phyloP scores from a whole-genome alignment of 352 stramenopile species.

The Blastocystis sp. region DNA sequence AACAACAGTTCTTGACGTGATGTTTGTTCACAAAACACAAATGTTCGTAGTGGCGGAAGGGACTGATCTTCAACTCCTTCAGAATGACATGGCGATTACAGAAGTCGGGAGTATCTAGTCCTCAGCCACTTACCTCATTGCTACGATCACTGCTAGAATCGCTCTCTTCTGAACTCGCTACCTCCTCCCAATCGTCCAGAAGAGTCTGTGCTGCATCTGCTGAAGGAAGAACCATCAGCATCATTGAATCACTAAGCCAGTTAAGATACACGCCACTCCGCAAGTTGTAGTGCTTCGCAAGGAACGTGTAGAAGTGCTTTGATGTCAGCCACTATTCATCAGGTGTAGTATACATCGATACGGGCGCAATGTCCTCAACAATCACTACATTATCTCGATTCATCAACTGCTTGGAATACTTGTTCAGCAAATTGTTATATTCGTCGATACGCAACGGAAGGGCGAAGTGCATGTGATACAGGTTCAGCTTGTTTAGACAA shows the following conservation, averaged over 20 bases:
- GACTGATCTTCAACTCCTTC: conserved; percentile 5
- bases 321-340: conserved; percentile 32
- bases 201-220: background rate
- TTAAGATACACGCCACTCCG: background rate
- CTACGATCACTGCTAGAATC: background rate
- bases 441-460: background rate
- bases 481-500: background rate
- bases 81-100: background rate
- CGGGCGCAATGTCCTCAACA: background rate
- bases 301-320: conserved; percentile 31
- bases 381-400: background rate
- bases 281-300: background rate
- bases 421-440: conserved; percentile 44
- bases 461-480: conserved; percentile 24
- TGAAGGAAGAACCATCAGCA: background rate
- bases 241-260: conserved; percentile 13
- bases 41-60: background rate
- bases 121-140: background rate
- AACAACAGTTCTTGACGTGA: conserved; percentile 31
- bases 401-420: background rate
- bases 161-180: background rate
- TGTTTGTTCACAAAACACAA: conserved; percentile 59
- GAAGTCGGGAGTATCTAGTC: conserved; percentile 46
- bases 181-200: background rate
- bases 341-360: background rate